Conservation (phyloP, 2,329 filamentous ascomycete genomes). For the Calonectria multiphialidica region DNA sequence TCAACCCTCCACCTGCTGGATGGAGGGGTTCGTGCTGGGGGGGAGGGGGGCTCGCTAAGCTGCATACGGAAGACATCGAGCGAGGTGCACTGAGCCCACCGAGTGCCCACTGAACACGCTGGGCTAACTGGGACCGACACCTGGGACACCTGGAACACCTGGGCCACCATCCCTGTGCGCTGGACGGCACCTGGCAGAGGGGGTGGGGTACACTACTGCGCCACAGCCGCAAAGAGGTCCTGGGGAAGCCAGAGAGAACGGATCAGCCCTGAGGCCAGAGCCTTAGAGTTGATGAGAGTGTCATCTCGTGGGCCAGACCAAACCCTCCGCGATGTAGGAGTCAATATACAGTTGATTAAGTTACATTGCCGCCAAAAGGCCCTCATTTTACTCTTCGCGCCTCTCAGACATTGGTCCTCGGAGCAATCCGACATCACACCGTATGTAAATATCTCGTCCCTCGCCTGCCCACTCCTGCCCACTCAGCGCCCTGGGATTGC, state of each 20-base stretch:
- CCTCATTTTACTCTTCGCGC: neutral
- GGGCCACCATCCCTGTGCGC: neutral
- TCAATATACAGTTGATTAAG: neutral
- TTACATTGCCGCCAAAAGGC: neutral
- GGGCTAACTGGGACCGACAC: too few species aligned
- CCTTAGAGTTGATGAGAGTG: neutral
- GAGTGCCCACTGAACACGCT: neutral
- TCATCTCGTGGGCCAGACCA: neutral
- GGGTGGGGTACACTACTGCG: conserved; percentile 37
- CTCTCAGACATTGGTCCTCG: neutral
- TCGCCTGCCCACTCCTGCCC: neutral
- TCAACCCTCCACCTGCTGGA: neutral
- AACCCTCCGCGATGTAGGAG: neutral
- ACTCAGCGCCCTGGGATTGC: conserved; percentile 20
- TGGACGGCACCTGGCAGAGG: conserved; percentile 7
- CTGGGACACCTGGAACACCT: too few species aligned
- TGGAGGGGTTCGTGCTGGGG: conserved; percentile 20
- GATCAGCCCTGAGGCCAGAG: neutral
- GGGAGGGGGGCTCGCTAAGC: neutral
- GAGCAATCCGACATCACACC: neutral
- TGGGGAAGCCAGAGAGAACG: neutral
- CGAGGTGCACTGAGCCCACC: neutral
- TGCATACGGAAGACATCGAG: too few species aligned
- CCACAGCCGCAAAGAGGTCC: conserved; percentile 38
- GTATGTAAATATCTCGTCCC: neutral